phyloP scores from a whole-genome alignment of 306 rosid species.

The Sindora glabra region DNA sequence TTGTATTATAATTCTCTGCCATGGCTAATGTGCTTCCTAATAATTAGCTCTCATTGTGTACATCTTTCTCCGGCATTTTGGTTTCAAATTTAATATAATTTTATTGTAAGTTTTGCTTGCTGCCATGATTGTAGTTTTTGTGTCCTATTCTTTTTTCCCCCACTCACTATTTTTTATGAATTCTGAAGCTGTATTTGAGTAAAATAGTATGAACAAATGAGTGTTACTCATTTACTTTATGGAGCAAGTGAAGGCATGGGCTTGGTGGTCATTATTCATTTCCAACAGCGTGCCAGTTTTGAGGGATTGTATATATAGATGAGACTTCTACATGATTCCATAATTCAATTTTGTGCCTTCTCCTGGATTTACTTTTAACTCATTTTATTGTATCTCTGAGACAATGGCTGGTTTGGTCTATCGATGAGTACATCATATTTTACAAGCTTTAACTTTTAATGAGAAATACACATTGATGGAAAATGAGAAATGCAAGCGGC shows the following conservation, averaged over 20 bases:
- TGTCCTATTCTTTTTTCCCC: too few species aligned
- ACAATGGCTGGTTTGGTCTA: background rate
- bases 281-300: background rate
- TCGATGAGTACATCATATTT: too few species aligned
- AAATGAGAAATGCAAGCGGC: too few species aligned
- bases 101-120: background rate
- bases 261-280: background rate
- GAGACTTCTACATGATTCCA: background rate
- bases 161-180: background rate
- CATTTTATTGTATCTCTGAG: too few species aligned
- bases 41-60: background rate
- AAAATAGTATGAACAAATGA: background rate
- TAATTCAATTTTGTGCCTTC: background rate
- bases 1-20: slow-evolving; percentile 26
- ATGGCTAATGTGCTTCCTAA: slow-evolving; percentile 9
- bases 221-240: background rate
- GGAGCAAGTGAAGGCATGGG: background rate
- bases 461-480: too few species aligned
- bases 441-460: too few species aligned
- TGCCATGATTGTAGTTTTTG: background rate
- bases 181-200: background rate
- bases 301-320: background rate
- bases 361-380: too few species aligned
- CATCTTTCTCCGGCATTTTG: slow-evolving; percentile 9
- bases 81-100: background rate